Evolutionary conservation across 169 alveolate genomes (phyloP).

Genomic region (Eimeria brunetti): DNA sequence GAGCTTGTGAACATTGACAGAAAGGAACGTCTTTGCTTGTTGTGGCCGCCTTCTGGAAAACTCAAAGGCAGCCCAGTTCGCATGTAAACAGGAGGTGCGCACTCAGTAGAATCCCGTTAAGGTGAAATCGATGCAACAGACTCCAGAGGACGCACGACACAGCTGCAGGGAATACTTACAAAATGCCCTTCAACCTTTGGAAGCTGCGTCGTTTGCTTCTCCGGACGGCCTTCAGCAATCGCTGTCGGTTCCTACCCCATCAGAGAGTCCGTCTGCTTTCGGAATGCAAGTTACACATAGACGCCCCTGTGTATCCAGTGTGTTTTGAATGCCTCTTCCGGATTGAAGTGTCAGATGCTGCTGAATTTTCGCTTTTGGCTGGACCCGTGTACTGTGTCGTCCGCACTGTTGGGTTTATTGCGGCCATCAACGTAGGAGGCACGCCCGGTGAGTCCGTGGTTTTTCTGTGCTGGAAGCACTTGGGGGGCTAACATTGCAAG

Average conservation of each 20-base stretch:
- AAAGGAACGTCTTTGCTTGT: background rate
- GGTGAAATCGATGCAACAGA: background rate
- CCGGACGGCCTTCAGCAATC: background rate
- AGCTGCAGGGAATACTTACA: background rate
- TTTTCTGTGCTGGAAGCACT: background rate
- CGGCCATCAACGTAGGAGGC: background rate
- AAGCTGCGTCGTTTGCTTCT: background rate
- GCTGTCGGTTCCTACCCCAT: background rate
- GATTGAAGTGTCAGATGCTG: background rate
- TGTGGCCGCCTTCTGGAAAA: background rate
- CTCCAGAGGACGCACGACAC: background rate
- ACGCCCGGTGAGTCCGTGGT: background rate
- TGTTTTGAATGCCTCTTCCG: background rate
- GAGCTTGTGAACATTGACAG: background rate
- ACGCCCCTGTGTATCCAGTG: background rate
- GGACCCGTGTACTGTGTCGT: background rate
- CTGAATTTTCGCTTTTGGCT: background rate
- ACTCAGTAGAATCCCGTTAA: background rate
- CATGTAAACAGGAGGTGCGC: background rate
- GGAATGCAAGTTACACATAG: background rate
- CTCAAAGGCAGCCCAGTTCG: background rate
- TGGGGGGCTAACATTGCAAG: background rate
- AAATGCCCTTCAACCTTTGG: background rate
- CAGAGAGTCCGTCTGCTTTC: background rate
- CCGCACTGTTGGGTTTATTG: background rate